Conservation (phyloP, 305 asterid genomes). For the Solanum hybrid region DNA sequence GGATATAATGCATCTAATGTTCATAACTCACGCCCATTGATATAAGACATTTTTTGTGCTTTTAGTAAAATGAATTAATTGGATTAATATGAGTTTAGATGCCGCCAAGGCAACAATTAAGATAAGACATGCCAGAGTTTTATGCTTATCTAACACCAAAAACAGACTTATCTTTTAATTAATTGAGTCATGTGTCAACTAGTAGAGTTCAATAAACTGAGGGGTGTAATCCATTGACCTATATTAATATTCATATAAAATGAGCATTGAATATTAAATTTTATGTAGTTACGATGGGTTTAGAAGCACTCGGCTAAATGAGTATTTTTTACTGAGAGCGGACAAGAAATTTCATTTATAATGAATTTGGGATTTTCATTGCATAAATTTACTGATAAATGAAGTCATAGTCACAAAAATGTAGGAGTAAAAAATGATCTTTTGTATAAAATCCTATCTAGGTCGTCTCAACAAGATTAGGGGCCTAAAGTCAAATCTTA, state of each 20-base stretch:
- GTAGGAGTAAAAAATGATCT: no score
- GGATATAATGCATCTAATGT: background rate
- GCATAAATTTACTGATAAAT: background rate
- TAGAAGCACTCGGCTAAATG: background rate
- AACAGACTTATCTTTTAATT: background rate
- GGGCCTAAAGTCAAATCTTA: background rate
- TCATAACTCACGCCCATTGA: background rate
- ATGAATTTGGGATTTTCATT: background rate
- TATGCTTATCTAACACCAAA: background rate
- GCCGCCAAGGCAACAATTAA: background rate
- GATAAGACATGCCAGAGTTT: background rate
- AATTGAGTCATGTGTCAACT: background rate
- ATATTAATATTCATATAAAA: no score
- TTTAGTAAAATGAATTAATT: background rate
- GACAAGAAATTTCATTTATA: background rate
- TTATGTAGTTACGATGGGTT: background rate
- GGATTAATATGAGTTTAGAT: background rate
- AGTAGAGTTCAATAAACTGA: background rate
- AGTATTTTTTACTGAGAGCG: background rate
- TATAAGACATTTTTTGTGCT: background rate
- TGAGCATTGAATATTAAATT: background rate
- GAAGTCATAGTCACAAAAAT: background rate
- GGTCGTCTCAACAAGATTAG: background rate
- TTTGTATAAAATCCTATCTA: no score
- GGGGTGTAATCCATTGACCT: background rate